A percentile compares a stretch with the other conserved stretches of the same genome.
These are phyloP conservation scores for Melaleuca quinquenervia DNA, from an alignment of 345 rosid genomes.

Conservation along the genomic window DNA sequence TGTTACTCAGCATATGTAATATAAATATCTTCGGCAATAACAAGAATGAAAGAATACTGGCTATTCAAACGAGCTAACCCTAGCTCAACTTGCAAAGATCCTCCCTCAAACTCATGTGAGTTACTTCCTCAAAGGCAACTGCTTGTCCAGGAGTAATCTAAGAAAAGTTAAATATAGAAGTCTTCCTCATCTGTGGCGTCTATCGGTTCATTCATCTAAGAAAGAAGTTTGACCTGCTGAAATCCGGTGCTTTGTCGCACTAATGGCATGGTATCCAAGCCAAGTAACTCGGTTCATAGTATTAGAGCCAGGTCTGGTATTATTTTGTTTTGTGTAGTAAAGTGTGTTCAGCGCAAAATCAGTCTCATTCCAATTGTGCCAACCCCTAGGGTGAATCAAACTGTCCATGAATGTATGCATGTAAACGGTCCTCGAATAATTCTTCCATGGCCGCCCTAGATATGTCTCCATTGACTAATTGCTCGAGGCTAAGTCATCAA, in stretches of 20 bases:
- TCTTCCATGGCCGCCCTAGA: slow-evolving; percentile 84
- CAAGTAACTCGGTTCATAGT: slow-evolving; percentile 50
- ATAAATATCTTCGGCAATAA: background rate
- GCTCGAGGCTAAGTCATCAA: background rate
- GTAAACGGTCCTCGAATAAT: slow-evolving; percentile 56
- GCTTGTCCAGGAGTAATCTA: background rate
- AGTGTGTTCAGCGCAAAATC: slow-evolving; percentile 45
- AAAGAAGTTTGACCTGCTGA: background rate
- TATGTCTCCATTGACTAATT: slow-evolving; percentile 20
- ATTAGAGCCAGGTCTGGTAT: slow-evolving; percentile 57
- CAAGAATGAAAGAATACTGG: background rate
- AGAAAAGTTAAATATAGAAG: background rate
- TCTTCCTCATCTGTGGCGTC: background rate
- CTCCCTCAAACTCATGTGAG: background rate
- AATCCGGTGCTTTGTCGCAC: background rate
- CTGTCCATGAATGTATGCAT: slow-evolving; percentile 42
- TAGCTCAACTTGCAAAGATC: background rate
- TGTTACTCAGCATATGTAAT: background rate
- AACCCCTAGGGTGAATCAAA: slow-evolving; percentile 60
- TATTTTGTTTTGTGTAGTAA: slow-evolving; percentile 70
- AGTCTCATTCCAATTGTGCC: slow-evolving; percentile 52
- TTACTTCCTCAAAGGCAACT: background rate
- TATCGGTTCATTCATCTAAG: background rate
- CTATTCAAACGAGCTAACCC: background rate
- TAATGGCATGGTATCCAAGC: slow-evolving; percentile 32